These are phyloP conservation scores for Pulveroboletus sp. DNA, from an alignment of 768 basidiomycete genomes.

Conservation along the genomic window DNA sequence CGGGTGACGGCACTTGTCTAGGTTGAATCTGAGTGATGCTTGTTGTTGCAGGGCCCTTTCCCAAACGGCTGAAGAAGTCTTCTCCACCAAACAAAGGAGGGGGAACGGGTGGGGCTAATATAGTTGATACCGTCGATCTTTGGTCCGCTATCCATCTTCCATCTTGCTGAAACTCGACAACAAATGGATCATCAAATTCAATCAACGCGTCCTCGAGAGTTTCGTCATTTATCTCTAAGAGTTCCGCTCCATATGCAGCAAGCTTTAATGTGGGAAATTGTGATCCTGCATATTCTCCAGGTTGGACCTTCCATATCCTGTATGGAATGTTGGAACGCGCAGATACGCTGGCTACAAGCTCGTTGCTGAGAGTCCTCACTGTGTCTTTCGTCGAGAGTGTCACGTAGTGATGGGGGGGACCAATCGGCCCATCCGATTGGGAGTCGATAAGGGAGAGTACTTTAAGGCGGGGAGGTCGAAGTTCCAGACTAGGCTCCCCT, in stretches of 20 bases:
- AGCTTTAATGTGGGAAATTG: conserved; percentile 27
- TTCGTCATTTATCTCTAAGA: conserved; percentile 41
- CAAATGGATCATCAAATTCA: conserved; percentile 61
- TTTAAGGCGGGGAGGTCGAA: conserved; percentile 62
- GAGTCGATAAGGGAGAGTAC: conserved; percentile 43
- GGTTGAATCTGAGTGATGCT: conserved; percentile 23
- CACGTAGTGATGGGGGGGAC: conserved; percentile 33
- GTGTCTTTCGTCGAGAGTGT: conserved; percentile 51
- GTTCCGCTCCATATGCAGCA: conserved; percentile 30
- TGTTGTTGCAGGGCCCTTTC: conserved; percentile 18
- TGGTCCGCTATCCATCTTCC: conserved; percentile 55
- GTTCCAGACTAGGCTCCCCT: conserved; percentile 56
- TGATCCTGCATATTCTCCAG: conserved; percentile 31
- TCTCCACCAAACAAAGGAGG: conserved; percentile 52
- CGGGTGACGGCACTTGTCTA: conserved; percentile 19
- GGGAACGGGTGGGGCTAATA: conserved; percentile 25
- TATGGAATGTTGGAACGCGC: conserved; percentile 35
- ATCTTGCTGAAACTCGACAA: conserved; percentile 66
- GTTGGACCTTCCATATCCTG: conserved; percentile 62
- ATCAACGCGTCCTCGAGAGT: conserved; percentile 57
- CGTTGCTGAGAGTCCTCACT: conserved; percentile 38
- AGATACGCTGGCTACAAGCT: conserved; percentile 38
- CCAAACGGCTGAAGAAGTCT: conserved; percentile 53
- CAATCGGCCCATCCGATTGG: conserved; percentile 25
- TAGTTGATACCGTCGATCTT: conserved; percentile 1